Base-by-base conservation (phyloP, 805 yeast genomes). In the Hanseniaspora valbyensis region DNA sequence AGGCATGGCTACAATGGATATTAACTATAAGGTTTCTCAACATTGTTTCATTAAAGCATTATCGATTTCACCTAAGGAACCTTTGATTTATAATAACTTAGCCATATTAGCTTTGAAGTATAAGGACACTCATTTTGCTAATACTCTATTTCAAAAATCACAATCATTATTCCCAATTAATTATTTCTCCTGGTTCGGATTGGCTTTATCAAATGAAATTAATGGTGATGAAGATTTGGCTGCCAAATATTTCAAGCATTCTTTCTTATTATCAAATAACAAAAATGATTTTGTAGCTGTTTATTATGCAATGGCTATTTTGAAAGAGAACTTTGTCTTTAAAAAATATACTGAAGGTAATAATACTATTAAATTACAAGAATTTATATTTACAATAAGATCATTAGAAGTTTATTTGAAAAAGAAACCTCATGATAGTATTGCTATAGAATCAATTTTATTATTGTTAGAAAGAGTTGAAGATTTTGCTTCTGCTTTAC, bases 31-130 rank as follows among this genome's bases (percentile, higher is more conserved):
- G 43, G 83, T 86, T 6, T 71, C 96, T 0, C 99, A 92, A 65
- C 99, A 92, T 66, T 87, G 96, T 62, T 86, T 84, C 58, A 83
- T 92, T 57, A 82, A 85, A 55, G 89, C 96, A 0, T 66, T 80
- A 2, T 72, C 84, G 0, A 65, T 88, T 36, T 81, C 84, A 43
- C 76, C 83, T 6, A 76, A 77, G 49, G 84, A 83, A 51, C 75
- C 81, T 3, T 67, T 67, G 16, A 74, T 80, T 4, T 92, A 96
- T 96, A 73, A 80, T 14, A 85, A 86, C 57, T 67, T 92, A 52
- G 96, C 95, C 0, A 74, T 83, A 6, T 68, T 92, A 32, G 89
- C 84, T 56, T 66, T 90, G 52, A 70, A 75, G 28, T 71, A 74
- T 51, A 79, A 79, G 2, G 97, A 90, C 61, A 57, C 70, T 7